These are phyloP conservation scores for Recurvomyces mirabilis DNA, from an alignment of 495 filamentous ascomycete species.

Conservation along the genomic window DNA sequence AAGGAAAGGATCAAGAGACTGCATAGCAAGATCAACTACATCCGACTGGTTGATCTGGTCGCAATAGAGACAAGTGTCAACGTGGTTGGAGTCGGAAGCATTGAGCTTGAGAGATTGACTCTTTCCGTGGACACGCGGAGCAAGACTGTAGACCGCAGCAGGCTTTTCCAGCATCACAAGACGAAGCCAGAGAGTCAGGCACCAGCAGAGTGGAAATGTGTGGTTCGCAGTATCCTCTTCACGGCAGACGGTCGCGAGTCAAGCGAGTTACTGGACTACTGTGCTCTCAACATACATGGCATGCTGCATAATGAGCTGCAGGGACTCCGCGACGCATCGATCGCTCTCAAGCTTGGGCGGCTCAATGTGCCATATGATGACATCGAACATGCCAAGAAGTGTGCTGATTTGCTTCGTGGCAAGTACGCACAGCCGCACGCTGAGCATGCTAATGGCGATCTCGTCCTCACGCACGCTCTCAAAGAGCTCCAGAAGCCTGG, in stretches of 20 bases:
- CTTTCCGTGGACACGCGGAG: slow-evolving; percentile 81
- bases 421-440: slow-evolving; percentile 21
- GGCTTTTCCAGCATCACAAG: slow-evolving; percentile 76
- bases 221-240: slow-evolving; percentile 73
- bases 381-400: slow-evolving; percentile 39
- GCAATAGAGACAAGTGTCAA: slow-evolving; percentile 65
- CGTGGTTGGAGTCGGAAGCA: slow-evolving; percentile 65
- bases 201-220: slow-evolving; percentile 91
- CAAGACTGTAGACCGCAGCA: slow-evolving; percentile 81
- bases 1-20: slow-evolving; percentile 79
- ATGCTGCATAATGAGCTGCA: slow-evolving; percentile 80
- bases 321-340: slow-evolving; percentile 77
- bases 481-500: slow-evolving; percentile 67
- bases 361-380: slow-evolving; percentile 89
- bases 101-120: slow-evolving; percentile 75
- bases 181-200: slow-evolving; percentile 57
- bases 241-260: slow-evolving; percentile 74
- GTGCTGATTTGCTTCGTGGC: slow-evolving; percentile 41
- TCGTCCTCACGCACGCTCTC: slow-evolving; percentile 62
- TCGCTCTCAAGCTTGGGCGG: slow-evolving; percentile 81
- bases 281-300: slow-evolving; percentile 80
- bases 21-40: slow-evolving; percentile 77
- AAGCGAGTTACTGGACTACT: slow-evolving; percentile 80
- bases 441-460: slow-evolving; percentile 34
- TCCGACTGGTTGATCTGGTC: slow-evolving; percentile 82